Evolutionary conservation across 2,329 filamentous ascomycete genomes (phyloP).

Genomic region (Trichoderma sp.): DNA sequence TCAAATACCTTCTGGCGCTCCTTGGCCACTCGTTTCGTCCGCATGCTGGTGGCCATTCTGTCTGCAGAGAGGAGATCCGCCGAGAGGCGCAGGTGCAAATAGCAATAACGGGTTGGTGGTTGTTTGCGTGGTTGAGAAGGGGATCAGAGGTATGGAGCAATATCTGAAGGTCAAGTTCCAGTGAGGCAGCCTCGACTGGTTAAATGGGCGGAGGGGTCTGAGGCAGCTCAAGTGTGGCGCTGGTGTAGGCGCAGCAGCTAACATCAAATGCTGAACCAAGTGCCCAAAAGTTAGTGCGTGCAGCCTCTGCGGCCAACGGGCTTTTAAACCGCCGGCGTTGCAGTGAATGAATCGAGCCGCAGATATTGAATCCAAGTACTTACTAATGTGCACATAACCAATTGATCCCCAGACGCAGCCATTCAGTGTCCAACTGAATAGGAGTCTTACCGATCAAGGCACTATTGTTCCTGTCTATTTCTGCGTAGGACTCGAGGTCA

Average conservation of each 20-base stretch:
- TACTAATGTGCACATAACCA: not conserved
- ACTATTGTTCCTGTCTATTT: not conserved
- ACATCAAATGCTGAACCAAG: not conserved
- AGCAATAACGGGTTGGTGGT: not conserved
- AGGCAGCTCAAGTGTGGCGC: slow-evolving; percentile 9
- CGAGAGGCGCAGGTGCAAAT: not conserved
- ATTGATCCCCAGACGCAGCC: not conserved
- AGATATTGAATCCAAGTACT: not conserved
- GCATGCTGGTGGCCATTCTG: slow-evolving; percentile 28
- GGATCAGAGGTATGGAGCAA: not conserved
- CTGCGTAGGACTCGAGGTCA: not conserved
- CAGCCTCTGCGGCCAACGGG: not conserved
- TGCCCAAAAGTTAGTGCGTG: not conserved
- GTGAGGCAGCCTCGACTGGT: not conserved
- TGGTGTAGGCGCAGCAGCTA: slow-evolving; percentile 4
- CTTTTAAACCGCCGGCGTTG: not conserved
- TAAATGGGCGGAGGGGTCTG: slow-evolving; percentile 8
- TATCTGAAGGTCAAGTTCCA: not conserved
- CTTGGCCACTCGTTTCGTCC: slow-evolving; percentile 30
- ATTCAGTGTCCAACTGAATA: not conserved
- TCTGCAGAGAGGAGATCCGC: not conserved
- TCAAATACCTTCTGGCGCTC: slow-evolving; percentile 30
- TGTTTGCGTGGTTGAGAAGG: not conserved
- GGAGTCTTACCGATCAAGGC: not conserved
- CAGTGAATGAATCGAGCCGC: not conserved